Conservation (phyloP, 176 grass and related monocot species). For the Aegilops umbellulata region DNA sequence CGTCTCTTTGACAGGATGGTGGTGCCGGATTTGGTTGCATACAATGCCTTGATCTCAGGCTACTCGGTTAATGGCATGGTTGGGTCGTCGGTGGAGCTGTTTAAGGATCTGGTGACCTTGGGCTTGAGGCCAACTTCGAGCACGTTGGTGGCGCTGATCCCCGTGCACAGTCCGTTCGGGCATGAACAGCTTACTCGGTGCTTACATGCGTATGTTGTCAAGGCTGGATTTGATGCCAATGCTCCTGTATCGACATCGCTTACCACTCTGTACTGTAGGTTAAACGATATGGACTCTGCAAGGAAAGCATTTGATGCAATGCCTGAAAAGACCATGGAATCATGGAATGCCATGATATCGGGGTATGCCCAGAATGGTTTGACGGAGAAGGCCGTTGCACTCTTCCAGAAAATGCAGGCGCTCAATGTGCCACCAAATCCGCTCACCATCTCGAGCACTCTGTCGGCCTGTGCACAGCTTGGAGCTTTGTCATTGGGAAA, state of each 20-base stretch:
- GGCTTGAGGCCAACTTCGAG: slow-evolving; percentile 48
- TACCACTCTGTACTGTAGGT: slow-evolving; percentile 63
- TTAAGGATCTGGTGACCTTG: slow-evolving; percentile 40
- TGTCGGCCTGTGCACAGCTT: slow-evolving; percentile 87
- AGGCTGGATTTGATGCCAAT: slow-evolving; percentile 50
- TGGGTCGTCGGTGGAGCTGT: slow-evolving; percentile 55
- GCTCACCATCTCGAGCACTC: slow-evolving; percentile 54
- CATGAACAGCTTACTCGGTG: slow-evolving; percentile 46
- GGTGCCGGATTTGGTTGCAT: slow-evolving; percentile 57
- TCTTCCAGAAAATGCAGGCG: slow-evolving; percentile 71
- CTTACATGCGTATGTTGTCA: slow-evolving; percentile 47
- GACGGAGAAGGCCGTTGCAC: slow-evolving; percentile 51
- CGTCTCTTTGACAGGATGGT: slow-evolving; percentile 61
- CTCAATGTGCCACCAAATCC: slow-evolving; percentile 64
- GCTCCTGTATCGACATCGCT: slow-evolving; percentile 60
- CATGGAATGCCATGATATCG: slow-evolving; percentile 91
- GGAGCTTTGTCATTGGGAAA: slow-evolving; percentile 67
- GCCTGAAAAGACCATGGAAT: slow-evolving; percentile 61
- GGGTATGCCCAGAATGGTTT: slow-evolving; percentile 70
- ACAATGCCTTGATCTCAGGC: slow-evolving; percentile 77
- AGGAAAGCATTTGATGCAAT: slow-evolving; percentile 68
- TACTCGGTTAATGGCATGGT: slow-evolving; percentile 55
- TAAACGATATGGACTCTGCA: slow-evolving; percentile 66
- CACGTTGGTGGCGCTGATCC: slow-evolving; percentile 61
- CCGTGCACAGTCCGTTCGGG: slow-evolving; percentile 56